phyloP scores from a whole-genome alignment of 2,329 filamentous ascomycete species.

The Colletotrichum filicis region DNA sequence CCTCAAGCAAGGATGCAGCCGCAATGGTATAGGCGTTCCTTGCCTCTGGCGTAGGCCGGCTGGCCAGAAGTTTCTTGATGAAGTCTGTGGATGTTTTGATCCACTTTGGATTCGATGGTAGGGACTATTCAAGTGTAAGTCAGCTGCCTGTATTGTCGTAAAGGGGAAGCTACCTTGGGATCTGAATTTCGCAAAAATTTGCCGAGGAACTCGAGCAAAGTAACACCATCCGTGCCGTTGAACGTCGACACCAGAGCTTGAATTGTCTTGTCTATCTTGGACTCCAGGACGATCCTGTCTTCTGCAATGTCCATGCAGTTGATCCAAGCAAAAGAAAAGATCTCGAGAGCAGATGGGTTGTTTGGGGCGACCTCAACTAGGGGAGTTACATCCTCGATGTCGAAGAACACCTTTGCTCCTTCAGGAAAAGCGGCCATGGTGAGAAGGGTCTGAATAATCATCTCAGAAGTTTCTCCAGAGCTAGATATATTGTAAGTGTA shows the following conservation, averaged over 20 bases:
- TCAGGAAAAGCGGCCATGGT: slow-evolving; percentile 63
- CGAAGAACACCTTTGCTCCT: slow-evolving; percentile 61
- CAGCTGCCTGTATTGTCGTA: slow-evolving; percentile 21
- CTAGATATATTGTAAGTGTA: slow-evolving; percentile 45
- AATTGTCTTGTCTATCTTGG: slow-evolving; percentile 59
- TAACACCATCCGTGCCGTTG: slow-evolving; percentile 69
- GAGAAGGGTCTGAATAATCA: slow-evolving; percentile 68
- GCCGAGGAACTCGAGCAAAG: slow-evolving; percentile 67
- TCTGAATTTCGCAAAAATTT: slow-evolving; percentile 61
- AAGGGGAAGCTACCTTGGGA: slow-evolving; percentile 52
- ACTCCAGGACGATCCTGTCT: slow-evolving; percentile 44
- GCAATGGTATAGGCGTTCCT: slow-evolving; percentile 70
- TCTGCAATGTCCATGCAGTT: slow-evolving; percentile 52
- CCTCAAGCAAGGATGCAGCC: slow-evolving; percentile 66
- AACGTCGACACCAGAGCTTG: slow-evolving; percentile 63
- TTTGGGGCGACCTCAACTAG: slow-evolving; percentile 67
- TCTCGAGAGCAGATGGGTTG: slow-evolving; percentile 63
- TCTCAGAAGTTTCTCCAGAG: slow-evolving; percentile 60
- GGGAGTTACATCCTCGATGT: slow-evolving; percentile 62
- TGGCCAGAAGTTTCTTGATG: slow-evolving; percentile 64
- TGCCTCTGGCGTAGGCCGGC: slow-evolving; percentile 64
- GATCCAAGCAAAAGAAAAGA: slow-evolving; percentile 68
- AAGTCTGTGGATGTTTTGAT: slow-evolving; percentile 57
- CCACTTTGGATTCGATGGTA: slow-evolving; percentile 65
- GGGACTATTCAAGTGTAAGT: slow-evolving; percentile 48